Evolutionary conservation across 495 filamentous ascomycete species (phyloP), one percentile per base, ranked within the genome.

Genomic region (Aspergillus funiculosus): DNA sequence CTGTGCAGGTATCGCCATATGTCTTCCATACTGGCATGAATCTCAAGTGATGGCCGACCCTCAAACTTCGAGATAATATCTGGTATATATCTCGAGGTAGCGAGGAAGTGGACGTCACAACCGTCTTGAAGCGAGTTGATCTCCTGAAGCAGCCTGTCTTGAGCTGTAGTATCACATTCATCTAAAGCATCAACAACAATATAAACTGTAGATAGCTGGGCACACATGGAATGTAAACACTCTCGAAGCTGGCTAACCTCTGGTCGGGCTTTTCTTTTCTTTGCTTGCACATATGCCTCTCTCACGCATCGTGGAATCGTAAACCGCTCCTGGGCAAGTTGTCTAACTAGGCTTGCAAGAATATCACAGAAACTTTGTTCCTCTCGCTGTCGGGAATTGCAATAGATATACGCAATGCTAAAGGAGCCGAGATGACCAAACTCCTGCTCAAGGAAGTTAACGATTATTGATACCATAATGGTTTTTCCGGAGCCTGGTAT

Each of bases 111-210:
- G 4, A 46, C 14, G 3, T 24, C 22, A 13, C 19, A 14, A 0
- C 26, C 45, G 2, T 25, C 11, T 22, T 53, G 49, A 10, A 62
- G 19, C 1, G 24, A 43, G 15, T 39, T 42, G 2, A 59, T 8
- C 21, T 50, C 28, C 2, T 40, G 4, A 10, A 64, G 31, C 10
- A 59, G 11, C 39, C 2, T 8, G 35, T 1, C 4, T 28, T 13
- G 9, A 28, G 58, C 50, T 0, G 30, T 11, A 2, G 24, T 29
- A 11, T 20, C 6, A 17, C 56, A 64, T 53, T 68, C 64, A 28
- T 68, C 64, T 0, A 68, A 39, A 4, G 71, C 74, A 44, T 76
- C 72, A 8, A 76, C 43, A 14, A 78, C 47, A 29, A 77, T 53
- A 44, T 66, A 60, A 6, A 51, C 34, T 19, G 22, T 52, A 6